These are phyloP conservation scores for Creolimax fragrantissima DNA, from an alignment of 78 protist species.

Conservation along the genomic window DNA sequence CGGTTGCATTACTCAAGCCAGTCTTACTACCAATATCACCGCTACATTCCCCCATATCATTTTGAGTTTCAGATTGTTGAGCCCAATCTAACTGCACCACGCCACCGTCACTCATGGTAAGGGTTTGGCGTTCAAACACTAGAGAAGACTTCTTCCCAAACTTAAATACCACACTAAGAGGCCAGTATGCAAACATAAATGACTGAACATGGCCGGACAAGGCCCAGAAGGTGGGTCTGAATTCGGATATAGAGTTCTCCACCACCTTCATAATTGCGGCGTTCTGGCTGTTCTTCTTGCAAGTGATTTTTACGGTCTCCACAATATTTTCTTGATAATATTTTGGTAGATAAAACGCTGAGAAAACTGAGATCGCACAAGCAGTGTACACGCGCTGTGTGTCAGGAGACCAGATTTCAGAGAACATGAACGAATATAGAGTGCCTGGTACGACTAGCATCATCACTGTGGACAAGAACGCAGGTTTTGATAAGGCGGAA, in stretches of 20 bases:
- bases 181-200: constrained; percentile 11
- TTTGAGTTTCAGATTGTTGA: not conserved
- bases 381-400: not conserved
- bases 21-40: not conserved
- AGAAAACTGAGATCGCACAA: not conserved
- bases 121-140: not conserved
- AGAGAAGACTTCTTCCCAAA: not conserved
- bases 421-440: not conserved
- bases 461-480: not conserved
- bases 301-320: not conserved
- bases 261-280: not conserved
- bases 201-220: not conserved
- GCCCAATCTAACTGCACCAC: not conserved
- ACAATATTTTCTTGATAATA: constrained; percentile 11
- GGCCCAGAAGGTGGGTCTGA: not conserved
- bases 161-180: not conserved
- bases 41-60: not conserved
- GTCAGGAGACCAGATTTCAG: not conserved
- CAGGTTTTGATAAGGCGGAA: not conserved
- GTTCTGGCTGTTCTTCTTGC: not conserved
- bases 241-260: not conserved
- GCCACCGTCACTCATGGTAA: constrained; percentile 12
- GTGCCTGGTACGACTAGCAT: not conserved
- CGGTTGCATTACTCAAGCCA: not conserved
- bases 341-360: not conserved